Evolutionary conservation across 495 filamentous ascomycete genomes (phyloP).

Genomic region (Penicillium manginii): DNA sequence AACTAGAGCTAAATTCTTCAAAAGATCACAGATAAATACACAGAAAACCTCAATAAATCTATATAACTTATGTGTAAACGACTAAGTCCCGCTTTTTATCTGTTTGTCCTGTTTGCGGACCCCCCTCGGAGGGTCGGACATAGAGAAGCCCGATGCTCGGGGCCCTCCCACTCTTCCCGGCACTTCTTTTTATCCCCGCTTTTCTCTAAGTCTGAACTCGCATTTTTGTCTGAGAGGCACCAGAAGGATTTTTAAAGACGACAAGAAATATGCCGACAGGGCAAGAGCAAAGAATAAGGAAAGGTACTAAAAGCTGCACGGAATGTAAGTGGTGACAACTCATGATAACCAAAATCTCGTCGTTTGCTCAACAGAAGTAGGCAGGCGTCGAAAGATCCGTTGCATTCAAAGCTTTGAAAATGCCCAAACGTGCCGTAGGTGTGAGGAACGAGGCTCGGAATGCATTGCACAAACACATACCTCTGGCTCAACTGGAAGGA

Average conservation of each 20-base stretch:
- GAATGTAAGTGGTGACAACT: conserved; percentile 5
- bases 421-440: conserved; percentile 25
- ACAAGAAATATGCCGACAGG: neutral
- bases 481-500: conserved; percentile 3
- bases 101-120: no score
- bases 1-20: no score
- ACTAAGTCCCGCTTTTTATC: no score
- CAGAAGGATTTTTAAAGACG: neutral
- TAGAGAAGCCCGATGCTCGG: no score
- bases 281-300: neutral
- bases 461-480: conserved; percentile 29
- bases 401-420: conserved; percentile 29
- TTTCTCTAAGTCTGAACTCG: no score
- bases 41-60: no score
- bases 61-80: no score
- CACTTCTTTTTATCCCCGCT: no score
- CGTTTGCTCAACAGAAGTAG: conserved; percentile 8
- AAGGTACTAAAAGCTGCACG: conserved; percentile 9
- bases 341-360: conserved; percentile 8
- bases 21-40: no score
- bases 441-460: conserved; percentile 24
- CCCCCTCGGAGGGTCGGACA: no score
- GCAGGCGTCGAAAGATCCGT: conserved; percentile 33
- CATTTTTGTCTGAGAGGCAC: neutral
- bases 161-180: no score